Conservation (phyloP, 495 filamentous ascomycete genomes). For the Achaetomiella virescens region DNA sequence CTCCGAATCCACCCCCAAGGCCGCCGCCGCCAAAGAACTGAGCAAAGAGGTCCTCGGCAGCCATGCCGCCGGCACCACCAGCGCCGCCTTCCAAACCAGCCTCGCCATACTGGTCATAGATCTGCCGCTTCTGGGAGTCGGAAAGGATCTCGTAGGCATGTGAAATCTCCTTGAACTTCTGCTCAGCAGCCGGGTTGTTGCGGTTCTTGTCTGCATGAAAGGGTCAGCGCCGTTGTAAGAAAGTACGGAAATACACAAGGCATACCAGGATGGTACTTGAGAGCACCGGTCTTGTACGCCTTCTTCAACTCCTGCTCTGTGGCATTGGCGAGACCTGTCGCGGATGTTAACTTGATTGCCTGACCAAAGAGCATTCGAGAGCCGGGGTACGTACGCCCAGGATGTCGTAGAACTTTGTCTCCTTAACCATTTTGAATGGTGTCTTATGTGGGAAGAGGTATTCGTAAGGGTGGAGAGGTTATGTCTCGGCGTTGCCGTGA, state of each 20-base stretch:
- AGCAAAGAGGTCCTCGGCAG: constrained; percentile 92
- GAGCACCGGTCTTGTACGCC: constrained; percentile 83
- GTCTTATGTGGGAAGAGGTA: neutral
- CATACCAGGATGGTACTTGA: constrained; percentile 88
- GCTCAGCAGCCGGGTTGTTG: constrained; percentile 84
- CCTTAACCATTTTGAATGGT: constrained; percentile 73
- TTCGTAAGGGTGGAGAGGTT: neutral
- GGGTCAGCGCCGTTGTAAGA: constrained; percentile 15
- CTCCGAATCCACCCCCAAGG: constrained; percentile 69
- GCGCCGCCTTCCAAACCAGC: constrained; percentile 88
- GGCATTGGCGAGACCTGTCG: constrained; percentile 62
- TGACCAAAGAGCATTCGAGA: neutral
- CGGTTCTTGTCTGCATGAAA: constrained; percentile 78
- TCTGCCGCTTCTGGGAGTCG: constrained; percentile 78
- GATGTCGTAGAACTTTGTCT: constrained; percentile 79
- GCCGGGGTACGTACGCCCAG: constrained; percentile 63
- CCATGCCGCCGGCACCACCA: constrained; percentile 76
- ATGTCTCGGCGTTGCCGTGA: constrained; percentile 2
- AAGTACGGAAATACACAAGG: constrained; percentile 12
- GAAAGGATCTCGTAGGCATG: constrained; percentile 92
- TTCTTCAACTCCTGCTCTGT: constrained; percentile 77
- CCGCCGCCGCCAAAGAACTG: constrained; percentile 92
- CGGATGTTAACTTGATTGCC: constrained; percentile 16
- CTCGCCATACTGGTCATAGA: constrained; percentile 98
- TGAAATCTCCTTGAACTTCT: constrained; percentile 97